Evolutionary conservation across 2,329 filamentous ascomycete genomes (phyloP).

Genomic region (Pseudogymnoascus sp.): DNA sequence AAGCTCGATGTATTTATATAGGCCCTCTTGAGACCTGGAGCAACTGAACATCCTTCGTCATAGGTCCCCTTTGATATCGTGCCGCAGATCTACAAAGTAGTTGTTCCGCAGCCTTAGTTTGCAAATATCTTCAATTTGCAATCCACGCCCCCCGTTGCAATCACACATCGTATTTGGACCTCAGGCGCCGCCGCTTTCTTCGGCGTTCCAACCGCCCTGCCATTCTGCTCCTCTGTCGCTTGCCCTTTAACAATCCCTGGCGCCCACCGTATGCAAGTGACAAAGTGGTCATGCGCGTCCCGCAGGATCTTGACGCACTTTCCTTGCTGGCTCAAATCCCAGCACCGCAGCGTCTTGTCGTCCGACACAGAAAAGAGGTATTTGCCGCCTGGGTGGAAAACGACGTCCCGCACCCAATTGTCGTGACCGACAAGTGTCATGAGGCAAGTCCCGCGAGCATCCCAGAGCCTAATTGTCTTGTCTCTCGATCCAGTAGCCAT

Average conservation of each 20-base stretch:
- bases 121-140: constrained; percentile 72
- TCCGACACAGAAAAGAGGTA: constrained; percentile 80
- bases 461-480: constrained; percentile 86
- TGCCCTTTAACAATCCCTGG: constrained; percentile 60
- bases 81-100: no score
- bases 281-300: constrained; percentile 74
- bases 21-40: not conserved
- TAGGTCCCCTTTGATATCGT: not conserved
- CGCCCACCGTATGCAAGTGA: constrained; percentile 82
- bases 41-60: not conserved
- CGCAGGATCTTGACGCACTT: constrained; percentile 77
- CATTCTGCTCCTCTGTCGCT: constrained; percentile 35
- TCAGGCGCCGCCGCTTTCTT: constrained; percentile 36
- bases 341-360: constrained; percentile 87
- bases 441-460: constrained; percentile 72
- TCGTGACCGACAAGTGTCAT: constrained; percentile 82
- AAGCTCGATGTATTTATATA: not conserved
- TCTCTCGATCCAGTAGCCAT: constrained; percentile 83
- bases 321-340: constrained; percentile 85
- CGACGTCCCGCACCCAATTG: constrained; percentile 81
- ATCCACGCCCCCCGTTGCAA: constrained; percentile 82
- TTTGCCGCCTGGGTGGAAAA: constrained; percentile 87
- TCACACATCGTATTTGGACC: constrained; percentile 68
- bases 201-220: constrained; percentile 35
- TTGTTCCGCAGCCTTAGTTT: not conserved